Base-by-base conservation (phyloP, 441 rosid genomes). In the Populus trichocarpa region DNA sequence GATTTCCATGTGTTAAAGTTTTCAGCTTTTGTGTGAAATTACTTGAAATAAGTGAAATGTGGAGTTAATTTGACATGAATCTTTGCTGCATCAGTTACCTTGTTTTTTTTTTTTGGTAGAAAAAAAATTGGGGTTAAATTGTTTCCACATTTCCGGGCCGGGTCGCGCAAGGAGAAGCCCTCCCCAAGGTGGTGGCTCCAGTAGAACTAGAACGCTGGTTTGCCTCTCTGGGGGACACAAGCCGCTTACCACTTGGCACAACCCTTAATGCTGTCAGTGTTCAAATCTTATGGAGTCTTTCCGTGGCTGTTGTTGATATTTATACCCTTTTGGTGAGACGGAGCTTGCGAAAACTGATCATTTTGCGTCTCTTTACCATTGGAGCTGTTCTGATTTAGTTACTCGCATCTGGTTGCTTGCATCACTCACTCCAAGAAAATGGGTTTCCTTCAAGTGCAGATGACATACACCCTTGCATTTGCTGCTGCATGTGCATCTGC, bases 401-500 rank as follows among this genome's bases (percentile, higher is more conserved):
- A 18, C 32, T 30, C 9, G 67, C 35, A 12, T 32, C 26, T 72
- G 25, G 32, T 72, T 6, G 46, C 57, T 70, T 14, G 40, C 50
- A 61, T 36, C 33, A 18, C 69, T 75, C 12, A 32, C 9, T 67
- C 8, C 23, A 18, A 18, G 63, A 70, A 71, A 22, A 67, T 22
- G n/a, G 35, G 32, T 42, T 46, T 74, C 72, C 8, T 76, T 35
- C 67, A 74, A 71, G 28, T 81, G 87, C 92, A 92, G 97, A 85
- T 95, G 79, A 89, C 91, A 70, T 89, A 93, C 22, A 90, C 96
- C 6, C 91, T 92, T 13, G 89, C 94, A 2, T 92, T 90, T 77
- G 96, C 97, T 30, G 95, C 97, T 72, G 97, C 97, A 20, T 84
- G 92, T 77, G 97, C 97, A 68, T 90, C 97, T 50, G 97, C 99